Percentiles rank a stretch among this genome's conserved stretches.
phyloP scores from a whole-genome alignment of 2,329 filamentous ascomycete genomes.

The Karstenula rhodostoma region DNA sequence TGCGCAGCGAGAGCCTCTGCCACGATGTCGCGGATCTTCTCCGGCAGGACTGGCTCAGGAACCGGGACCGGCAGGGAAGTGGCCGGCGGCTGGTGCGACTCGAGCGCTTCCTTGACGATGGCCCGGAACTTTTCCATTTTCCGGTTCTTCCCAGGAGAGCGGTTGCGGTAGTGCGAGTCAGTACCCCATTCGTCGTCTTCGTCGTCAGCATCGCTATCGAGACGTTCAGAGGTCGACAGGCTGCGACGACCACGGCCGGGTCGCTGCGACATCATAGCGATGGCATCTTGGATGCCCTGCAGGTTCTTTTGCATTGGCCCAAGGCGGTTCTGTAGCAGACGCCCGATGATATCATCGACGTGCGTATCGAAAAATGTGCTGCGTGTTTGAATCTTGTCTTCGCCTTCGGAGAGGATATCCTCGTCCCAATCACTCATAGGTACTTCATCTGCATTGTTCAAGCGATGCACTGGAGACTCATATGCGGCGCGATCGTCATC shows the following conservation, averaged over 20 bases:
- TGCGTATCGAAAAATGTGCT: constrained; percentile 90
- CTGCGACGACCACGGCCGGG: constrained; percentile 66
- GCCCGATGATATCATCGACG: constrained; percentile 85
- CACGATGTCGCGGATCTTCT: constrained; percentile 71
- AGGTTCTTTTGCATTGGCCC: constrained; percentile 84
- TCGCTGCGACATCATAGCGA: constrained; percentile 66
- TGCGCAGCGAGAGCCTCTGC: constrained; percentile 69
- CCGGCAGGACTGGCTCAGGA: constrained; percentile 57
- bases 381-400: constrained; percentile 80
- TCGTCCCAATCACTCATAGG: constrained; percentile 92
- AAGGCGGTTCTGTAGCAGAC: constrained; percentile 77
- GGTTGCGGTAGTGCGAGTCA: constrained; percentile 66
- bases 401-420: constrained; percentile 76
- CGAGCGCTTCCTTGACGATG: constrained; percentile 69
- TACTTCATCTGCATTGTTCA: constrained; percentile 69
- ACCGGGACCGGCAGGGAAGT: constrained; percentile 36
- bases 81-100: constrained; percentile 52
- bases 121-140: constrained; percentile 79
- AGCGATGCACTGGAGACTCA: constrained; percentile 67
- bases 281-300: constrained; percentile 74
- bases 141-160: constrained; percentile 80
- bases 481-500: constrained; percentile 69
- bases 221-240: constrained; percentile 69
- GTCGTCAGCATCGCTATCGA: constrained; percentile 92
- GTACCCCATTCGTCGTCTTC: constrained; percentile 78